Evolutionary conservation across 352 stramenopile species (phyloP), one percentile per base, ranked within the genome.

Genomic region (Globisporangium takayamanum): DNA sequence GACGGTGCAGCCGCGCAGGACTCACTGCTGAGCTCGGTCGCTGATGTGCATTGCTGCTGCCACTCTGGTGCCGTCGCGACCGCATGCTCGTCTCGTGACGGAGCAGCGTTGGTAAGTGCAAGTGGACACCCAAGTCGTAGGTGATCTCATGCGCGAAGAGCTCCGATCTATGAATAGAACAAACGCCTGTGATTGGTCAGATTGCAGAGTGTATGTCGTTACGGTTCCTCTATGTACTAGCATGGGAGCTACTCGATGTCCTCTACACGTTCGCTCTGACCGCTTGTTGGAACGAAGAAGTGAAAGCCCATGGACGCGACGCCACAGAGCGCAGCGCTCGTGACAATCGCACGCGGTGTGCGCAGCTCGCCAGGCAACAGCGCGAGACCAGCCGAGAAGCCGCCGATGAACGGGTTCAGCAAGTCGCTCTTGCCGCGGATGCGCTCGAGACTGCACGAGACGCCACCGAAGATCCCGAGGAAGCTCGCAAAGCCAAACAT

Each of bases 401-500:
- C 81, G 20, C 84, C 81, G 7, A 72, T 42, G 56, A 94, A 91
- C 41, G 78, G 74, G 52, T 94, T 94, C 2, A 88, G 47, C 7
- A 80, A 30, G 60, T 94, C 84, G 46, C 65, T 72, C 46, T 65
- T 68, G 33, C 76, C 73, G n/a, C 81, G 76, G 11, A 78, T 1
- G 44, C 73, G 78, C 67, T 92, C 80, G 53, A 89, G 55, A 48
- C 64, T 73, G 68, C 84, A 94, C 50, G 78, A 88, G 30, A 92
- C 64, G 12, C 78, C 80, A 11, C 74, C 76, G 61, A 88, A 94
- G 44, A 90, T 76, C 25, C 78, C 79, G 52, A 94, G 64, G 53
- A 94, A 94, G 39, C 66, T 66, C 11, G 78, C 79, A 59, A 94
- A 94, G 26, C 75, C 67, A 49, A 87, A 45, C 68, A 88, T 73